Percentiles rank a stretch among this genome's conserved stretches.
Evolutionary conservation across 2,329 filamentous ascomycete species (phyloP).

Genomic region (Paramyrothecium sp.): DNA sequence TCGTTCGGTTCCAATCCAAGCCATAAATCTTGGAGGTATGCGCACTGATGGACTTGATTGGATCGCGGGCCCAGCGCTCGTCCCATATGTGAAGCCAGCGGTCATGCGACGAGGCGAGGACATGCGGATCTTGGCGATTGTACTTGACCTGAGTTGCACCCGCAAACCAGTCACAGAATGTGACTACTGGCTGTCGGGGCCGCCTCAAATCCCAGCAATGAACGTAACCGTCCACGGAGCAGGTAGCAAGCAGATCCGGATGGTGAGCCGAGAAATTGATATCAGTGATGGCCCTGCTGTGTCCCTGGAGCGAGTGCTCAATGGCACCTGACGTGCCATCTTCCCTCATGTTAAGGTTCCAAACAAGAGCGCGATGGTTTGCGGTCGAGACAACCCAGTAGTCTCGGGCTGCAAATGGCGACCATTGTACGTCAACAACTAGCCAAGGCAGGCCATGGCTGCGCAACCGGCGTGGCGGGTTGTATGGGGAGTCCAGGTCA

Average conservation of each 20-base stretch:
- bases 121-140: constrained; percentile 82
- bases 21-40: constrained; percentile 95
- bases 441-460: constrained; percentile 90
- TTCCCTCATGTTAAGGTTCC: constrained; percentile 81
- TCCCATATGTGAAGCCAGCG: constrained; percentile 89
- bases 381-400: constrained; percentile 94
- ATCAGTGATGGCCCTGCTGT: constrained; percentile 84
- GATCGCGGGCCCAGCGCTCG: constrained; percentile 72
- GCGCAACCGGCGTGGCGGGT: constrained; percentile 75
- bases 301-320: constrained; percentile 83
- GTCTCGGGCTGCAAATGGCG: constrained; percentile 82
- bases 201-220: constrained; percentile 87
- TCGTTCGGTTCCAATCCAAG: constrained; percentile 86
- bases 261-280: constrained; percentile 96
- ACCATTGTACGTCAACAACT: constrained; percentile 96
- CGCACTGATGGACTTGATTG: constrained; percentile 80
- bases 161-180: constrained; percentile 90
- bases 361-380: constrained; percentile 90
- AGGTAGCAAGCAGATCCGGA: constrained; percentile 84
- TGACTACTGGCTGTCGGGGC: constrained; percentile 70
- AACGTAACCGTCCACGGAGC: constrained; percentile 88
- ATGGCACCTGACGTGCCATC: constrained; percentile 71
- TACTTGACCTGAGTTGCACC: constrained; percentile 95
- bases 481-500: constrained; percentile 86
- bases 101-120: constrained; percentile 89